Base-by-base conservation (phyloP, 2,329 filamentous ascomycete genomes). In the Aspergillus brunneoviolaceus region DNA sequence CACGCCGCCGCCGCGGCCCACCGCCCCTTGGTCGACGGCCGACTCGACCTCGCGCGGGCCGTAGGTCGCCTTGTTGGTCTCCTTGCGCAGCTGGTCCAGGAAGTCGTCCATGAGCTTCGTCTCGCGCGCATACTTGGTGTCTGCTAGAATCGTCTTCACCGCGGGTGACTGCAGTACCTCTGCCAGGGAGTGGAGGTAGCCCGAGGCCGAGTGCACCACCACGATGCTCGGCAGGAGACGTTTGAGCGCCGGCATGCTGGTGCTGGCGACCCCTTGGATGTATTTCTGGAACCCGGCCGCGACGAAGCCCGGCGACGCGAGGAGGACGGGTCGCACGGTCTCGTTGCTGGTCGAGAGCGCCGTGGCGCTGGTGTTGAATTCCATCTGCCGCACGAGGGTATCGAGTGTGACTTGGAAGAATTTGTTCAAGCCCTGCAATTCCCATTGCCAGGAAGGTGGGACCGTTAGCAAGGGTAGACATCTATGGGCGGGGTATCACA, bases 51-150 rank as follows among this genome's bases (percentile, higher is more conserved):
- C 91, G 14, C 82, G 84, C 0, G 89, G 86, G 0, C 95, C 95
- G 76, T 99, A 99, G 84, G 93, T 96, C 2, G 93, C 94, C 59
- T 90, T 86, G 2, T 91, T 90, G 65, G 97, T 93, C 63, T 98
- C 93, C 61, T 86, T 86, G 55, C 93, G 87, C 60, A 99, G 80
- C 62, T 91, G 81, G 0, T 87, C 84, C 68, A 90, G 87, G 72
- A 98, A 92, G 49, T 87, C 85, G 69, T 98, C 92, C 87, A 99
- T 92, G 61, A 91, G 82, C 42, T 83, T 84, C 1, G 92, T 92
- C 76, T 97, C 93, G 61, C 87, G 86, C 2, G 91, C 88, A 72
- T 95, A 97, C 70, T 94, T 95, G 65, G 92, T 95, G 72, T 97
- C 88, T 62, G 89, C 88, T 69, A 98, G 86, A 65, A 89, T 89